phyloP scores from a whole-genome alignment of 208 protist genomes.

The Trypanosoma congolense region DNA sequence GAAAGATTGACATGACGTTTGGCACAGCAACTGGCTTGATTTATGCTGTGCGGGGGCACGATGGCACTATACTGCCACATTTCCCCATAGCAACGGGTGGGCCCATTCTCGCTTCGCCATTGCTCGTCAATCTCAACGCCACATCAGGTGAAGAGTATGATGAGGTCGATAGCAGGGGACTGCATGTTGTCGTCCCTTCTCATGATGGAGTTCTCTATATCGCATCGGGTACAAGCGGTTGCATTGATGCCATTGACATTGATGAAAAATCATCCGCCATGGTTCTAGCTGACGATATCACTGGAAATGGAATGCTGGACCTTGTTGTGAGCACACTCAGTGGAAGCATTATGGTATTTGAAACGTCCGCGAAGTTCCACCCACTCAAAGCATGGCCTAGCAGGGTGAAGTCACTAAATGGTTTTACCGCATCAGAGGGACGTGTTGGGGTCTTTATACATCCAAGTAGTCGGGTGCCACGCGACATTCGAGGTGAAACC shows the following conservation, averaged over 20 bases:
- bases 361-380: slow-evolving; percentile 61
- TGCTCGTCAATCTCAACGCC: slow-evolving; percentile 61
- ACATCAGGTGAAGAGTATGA: slow-evolving; percentile 10
- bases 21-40: slow-evolving; percentile 74
- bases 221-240: slow-evolving; percentile 63
- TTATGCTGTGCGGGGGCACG: slow-evolving; percentile 73
- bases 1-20: slow-evolving; percentile 79
- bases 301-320: slow-evolving; percentile 84
- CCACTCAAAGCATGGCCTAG: slow-evolving; percentile 76
- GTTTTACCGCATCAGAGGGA: slow-evolving; percentile 60
- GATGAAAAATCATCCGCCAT: slow-evolving; percentile 85
- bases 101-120: slow-evolving; percentile 57
- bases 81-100: slow-evolving; percentile 81
- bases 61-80: slow-evolving; percentile 39
- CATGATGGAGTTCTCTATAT: slow-evolving; percentile 89
- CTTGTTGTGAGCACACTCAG: slow-evolving; percentile 84
- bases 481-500: slow-evolving; percentile 65
- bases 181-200: slow-evolving; percentile 81
- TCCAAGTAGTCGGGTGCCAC: slow-evolving; percentile 33
- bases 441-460: slow-evolving; percentile 74
- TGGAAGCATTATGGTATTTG: slow-evolving; percentile 86
- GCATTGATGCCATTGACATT: slow-evolving; percentile 86
- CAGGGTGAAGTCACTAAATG: slow-evolving; percentile 74
- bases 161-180: slow-evolving; percentile 9
- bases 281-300: slow-evolving; percentile 90